Conservation (phyloP, 192 early-diverging fungal species). For the Diversispora epigaea region DNA sequence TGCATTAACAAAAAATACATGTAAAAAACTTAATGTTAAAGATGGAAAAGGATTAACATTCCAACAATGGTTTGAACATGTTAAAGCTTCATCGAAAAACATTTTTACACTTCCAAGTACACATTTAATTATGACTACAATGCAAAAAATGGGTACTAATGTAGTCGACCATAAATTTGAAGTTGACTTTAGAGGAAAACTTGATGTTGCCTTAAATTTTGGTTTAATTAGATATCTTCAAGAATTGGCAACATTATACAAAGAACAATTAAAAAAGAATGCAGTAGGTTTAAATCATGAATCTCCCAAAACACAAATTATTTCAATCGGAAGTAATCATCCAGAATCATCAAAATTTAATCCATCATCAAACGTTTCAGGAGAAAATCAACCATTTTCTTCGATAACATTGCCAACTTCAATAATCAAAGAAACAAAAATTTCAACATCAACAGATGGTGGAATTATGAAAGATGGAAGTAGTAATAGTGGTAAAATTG, state of each 20-base stretch:
- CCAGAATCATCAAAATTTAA: not conserved
- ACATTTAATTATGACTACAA: slow-evolving; percentile 43
- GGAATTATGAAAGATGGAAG: slow-evolving; percentile 1
- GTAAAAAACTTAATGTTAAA: slow-evolving; percentile 30
- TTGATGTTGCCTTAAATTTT: slow-evolving; percentile 50
- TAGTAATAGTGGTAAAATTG: not conserved
- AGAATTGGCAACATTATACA: slow-evolving; percentile 43
- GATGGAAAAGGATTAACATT: slow-evolving; percentile 17
- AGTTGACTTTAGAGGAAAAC: slow-evolving; percentile 42
- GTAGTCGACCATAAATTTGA: slow-evolving; percentile 41
- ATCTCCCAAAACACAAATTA: not conserved
- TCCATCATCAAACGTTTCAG: not conserved
- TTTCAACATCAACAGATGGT: not conserved
- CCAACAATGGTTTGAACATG: slow-evolving; percentile 37
- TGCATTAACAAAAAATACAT: slow-evolving; percentile 38
- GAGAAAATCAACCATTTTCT: not conserved
- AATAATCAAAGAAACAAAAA: slow-evolving; percentile 3
- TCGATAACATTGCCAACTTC: not conserved
- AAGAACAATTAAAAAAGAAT: slow-evolving; percentile 38
- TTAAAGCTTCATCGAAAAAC: slow-evolving; percentile 21
- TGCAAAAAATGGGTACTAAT: slow-evolving; percentile 24
- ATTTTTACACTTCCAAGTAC: slow-evolving; percentile 47
- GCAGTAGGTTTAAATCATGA: slow-evolving; percentile 14
- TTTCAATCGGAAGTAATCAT: too few species aligned
- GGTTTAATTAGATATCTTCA: slow-evolving; percentile 47